Percentiles rank a stretch among this genome's conserved stretches.
phyloP scores from a whole-genome alignment of 257 asterid genomes.

The Solanum microdontum region DNA sequence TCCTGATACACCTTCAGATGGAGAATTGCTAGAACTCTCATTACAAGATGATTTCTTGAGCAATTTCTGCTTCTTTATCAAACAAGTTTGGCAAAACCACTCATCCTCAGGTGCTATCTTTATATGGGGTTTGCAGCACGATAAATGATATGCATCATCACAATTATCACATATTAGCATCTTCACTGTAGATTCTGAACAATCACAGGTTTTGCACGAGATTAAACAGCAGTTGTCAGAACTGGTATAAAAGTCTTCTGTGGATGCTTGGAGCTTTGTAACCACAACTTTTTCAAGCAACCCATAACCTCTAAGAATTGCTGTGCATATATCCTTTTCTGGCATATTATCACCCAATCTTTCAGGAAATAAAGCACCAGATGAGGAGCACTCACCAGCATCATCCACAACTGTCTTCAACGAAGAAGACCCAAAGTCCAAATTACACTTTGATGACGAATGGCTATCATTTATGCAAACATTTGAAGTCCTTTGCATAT shows the following conservation, averaged over 20 bases:
- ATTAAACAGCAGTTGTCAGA: slow-evolving; percentile 28
- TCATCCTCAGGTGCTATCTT: slow-evolving; percentile 48
- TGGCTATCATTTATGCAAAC: slow-evolving; percentile 31
- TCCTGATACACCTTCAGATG: slow-evolving; percentile 35
- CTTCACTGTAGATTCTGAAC: slow-evolving; percentile 34
- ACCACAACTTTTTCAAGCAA: slow-evolving; percentile 26
- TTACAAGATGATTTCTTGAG: slow-evolving; percentile 38
- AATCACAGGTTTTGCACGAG: slow-evolving; percentile 51
- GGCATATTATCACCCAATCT: slow-evolving; percentile 35
- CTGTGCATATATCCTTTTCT: slow-evolving; percentile 50
- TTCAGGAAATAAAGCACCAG: slow-evolving; percentile 41
- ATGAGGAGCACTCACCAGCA: slow-evolving; percentile 63
- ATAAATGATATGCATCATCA: slow-evolving; percentile 59
- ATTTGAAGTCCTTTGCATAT: slow-evolving; percentile 22
- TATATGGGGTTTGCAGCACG: slow-evolving; percentile 57
- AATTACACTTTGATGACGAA: slow-evolving; percentile 59
- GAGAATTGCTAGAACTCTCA: slow-evolving; percentile 15
- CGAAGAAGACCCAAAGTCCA: slow-evolving; percentile 31
- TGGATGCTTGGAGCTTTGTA: slow-evolving; percentile 15
- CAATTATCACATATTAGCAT: slow-evolving; percentile 78
- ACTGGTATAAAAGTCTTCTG: slow-evolving; percentile 5
- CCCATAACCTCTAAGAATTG: slow-evolving; percentile 51
- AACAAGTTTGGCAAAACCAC: slow-evolving; percentile 74
- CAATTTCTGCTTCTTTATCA: slow-evolving; percentile 49
- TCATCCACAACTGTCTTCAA: slow-evolving; percentile 34